A percentile compares a stretch with the other conserved stretches of the same genome.
Evolutionary conservation across 441 rosid genomes (phyloP).

Genomic region (Manihot esculenta): DNA sequence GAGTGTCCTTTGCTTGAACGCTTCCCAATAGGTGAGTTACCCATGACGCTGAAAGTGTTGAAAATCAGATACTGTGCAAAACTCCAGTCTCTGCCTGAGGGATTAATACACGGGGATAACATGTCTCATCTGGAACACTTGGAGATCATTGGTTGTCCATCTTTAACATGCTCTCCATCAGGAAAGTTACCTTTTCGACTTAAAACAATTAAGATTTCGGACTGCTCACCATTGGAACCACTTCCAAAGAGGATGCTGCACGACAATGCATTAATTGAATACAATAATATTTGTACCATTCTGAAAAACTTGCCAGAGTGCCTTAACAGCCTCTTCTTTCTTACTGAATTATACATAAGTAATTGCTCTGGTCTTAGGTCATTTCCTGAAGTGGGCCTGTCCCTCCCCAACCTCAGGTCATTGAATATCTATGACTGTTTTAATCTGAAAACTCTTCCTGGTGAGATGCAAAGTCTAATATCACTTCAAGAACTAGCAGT

Average conservation of each 20-base stretch:
- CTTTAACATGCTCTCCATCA: background rate
- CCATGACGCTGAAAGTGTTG: background rate
- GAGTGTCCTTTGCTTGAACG: background rate
- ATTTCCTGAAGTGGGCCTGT: too few relatives aligned
- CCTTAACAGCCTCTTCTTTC: background rate
- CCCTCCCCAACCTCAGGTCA: too few relatives aligned
- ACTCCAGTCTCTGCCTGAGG: background rate
- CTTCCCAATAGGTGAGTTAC: background rate
- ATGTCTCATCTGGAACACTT: slow-evolving; percentile 1
- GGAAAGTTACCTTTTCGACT: background rate
- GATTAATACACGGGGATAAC: background rate
- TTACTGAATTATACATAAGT: too few relatives aligned
- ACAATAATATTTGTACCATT: background rate
- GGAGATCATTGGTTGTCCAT: slow-evolving; percentile 4
- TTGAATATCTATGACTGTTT: too few relatives aligned
- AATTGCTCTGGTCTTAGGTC: too few relatives aligned
- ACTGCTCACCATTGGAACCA: background rate
- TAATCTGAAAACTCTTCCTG: too few relatives aligned
- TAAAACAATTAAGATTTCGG: background rate
- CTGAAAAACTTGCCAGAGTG: background rate
- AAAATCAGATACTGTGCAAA: background rate
- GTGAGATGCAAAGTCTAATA: too few relatives aligned
- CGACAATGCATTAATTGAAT: background rate
- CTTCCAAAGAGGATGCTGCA: background rate
- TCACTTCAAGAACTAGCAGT: too few relatives aligned